phyloP scores from a whole-genome alignment of 768 basidiomycete species.

The Leucocoprinus leucothites region DNA sequence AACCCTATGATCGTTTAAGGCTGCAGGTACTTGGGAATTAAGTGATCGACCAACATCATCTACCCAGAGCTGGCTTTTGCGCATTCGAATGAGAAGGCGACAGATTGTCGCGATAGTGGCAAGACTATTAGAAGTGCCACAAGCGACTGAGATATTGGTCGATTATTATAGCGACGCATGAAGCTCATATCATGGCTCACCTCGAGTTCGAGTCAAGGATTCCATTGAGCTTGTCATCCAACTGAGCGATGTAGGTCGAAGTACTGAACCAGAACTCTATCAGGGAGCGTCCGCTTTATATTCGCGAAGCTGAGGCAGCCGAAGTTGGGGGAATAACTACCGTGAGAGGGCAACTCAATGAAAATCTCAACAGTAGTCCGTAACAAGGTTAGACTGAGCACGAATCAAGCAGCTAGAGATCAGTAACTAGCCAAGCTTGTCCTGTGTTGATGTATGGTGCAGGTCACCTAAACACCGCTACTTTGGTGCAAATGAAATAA shows the following conservation, averaged over 20 bases:
- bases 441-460: too few relatives aligned
- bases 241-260: not conserved
- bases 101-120: not conserved
- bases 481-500: too few relatives aligned
- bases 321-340: too few relatives aligned
- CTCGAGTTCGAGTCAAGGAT: not conserved
- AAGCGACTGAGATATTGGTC: not conserved
- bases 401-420: too few relatives aligned
- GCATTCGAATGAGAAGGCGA: not conserved
- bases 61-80: not conserved
- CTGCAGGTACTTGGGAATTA: too few relatives aligned
- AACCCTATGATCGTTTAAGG: not conserved
- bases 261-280: not conserved
- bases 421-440: too few relatives aligned
- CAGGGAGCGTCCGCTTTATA: too few relatives aligned
- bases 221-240: not conserved
- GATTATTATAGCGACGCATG: not conserved
- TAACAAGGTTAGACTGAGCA: too few relatives aligned
- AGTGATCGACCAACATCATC: slow-evolving; percentile 1
- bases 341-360: too few relatives aligned
- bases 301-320: too few relatives aligned
- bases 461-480: too few relatives aligned
- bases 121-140: not conserved
- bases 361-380: too few relatives aligned
- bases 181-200: not conserved